phyloP scores from a whole-genome alignment of 768 basidiomycete genomes.

The Hericium alpestre region DNA sequence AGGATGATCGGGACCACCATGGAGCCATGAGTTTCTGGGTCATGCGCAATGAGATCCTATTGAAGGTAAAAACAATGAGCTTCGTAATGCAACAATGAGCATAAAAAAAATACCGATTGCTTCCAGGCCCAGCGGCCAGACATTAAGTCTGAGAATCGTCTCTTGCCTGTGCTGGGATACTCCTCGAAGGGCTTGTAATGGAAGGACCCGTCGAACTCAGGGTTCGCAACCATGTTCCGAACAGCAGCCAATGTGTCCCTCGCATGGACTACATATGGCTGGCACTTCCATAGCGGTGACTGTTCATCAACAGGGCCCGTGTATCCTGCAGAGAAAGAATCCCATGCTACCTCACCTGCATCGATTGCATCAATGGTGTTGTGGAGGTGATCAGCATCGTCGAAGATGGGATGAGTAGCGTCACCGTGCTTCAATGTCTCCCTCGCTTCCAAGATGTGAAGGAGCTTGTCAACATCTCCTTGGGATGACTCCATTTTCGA shows the following conservation, averaged over 20 bases:
- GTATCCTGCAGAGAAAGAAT: neutral
- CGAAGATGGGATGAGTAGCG: neutral
- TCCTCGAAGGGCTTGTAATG: neutral
- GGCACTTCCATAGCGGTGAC: neutral
- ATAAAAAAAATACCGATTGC: slow-evolving; percentile 22
- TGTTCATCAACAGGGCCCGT: neutral
- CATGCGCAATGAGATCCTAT: slow-evolving; percentile 7
- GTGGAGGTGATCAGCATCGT: neutral
- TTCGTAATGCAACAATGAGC: neutral
- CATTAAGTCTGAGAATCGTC: slow-evolving; percentile 23
- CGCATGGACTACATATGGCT: neutral
- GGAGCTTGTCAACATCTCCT: neutral
- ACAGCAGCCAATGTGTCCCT: neutral
- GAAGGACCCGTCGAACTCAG: neutral
- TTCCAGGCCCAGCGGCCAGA: slow-evolving; percentile 31
- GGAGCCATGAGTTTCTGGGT: slow-evolving; percentile 2
- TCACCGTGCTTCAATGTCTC: neutral
- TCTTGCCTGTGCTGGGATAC: neutral
- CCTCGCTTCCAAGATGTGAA: neutral
- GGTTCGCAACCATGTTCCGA: neutral
- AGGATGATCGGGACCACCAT: slow-evolving; percentile 14
- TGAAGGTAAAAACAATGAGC: neutral
- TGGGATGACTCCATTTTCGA: neutral
- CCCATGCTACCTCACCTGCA: neutral
- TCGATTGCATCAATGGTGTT: neutral